These are phyloP conservation scores for Panellus pusillus DNA, from an alignment of 768 basidiomycete genomes.

Conservation along the genomic window DNA sequence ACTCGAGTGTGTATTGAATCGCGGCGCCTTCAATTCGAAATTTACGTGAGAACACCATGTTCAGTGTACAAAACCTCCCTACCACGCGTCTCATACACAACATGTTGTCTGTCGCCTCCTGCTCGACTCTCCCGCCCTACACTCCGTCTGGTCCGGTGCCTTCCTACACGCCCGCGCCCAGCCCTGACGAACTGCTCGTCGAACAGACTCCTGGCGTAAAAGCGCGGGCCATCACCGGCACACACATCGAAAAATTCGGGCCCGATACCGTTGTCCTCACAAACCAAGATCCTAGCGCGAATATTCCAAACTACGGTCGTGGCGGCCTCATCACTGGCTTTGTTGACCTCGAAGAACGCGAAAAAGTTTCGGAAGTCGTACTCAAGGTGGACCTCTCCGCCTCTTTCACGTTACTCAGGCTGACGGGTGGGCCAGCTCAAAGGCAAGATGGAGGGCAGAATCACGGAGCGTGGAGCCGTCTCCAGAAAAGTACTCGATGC, in stretches of 20 bases:
- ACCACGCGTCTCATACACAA: no score
- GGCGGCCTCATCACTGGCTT: constrained; percentile 39
- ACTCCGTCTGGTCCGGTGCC: constrained; percentile 55
- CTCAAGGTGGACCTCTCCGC: constrained; percentile 39
- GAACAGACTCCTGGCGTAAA: constrained; percentile 42
- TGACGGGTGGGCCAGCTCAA: constrained; percentile 33
- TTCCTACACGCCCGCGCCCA: constrained; percentile 54
- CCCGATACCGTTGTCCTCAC: constrained; percentile 43
- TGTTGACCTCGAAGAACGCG: constrained; percentile 40
- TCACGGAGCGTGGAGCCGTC: constrained; percentile 35
- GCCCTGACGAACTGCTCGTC: constrained; percentile 51
- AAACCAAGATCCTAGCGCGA: constrained; percentile 44
- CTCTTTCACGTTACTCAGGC: background rate
- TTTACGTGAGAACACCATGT: no score
- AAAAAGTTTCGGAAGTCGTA: constrained; percentile 39
- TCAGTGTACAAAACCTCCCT: no score
- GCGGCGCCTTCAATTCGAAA: no score
- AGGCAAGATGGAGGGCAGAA: constrained; percentile 39
- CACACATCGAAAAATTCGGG: constrained; percentile 40
- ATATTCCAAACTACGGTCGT: constrained; percentile 46
- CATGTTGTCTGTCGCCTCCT: background rate
- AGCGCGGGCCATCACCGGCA: constrained; percentile 29
- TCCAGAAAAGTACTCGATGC: constrained; percentile 33
- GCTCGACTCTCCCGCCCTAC: constrained; percentile 47
- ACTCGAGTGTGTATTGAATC: no score